phyloP scores from a whole-genome alignment of 148 eudicot species.

The Oxyria digyna region DNA sequence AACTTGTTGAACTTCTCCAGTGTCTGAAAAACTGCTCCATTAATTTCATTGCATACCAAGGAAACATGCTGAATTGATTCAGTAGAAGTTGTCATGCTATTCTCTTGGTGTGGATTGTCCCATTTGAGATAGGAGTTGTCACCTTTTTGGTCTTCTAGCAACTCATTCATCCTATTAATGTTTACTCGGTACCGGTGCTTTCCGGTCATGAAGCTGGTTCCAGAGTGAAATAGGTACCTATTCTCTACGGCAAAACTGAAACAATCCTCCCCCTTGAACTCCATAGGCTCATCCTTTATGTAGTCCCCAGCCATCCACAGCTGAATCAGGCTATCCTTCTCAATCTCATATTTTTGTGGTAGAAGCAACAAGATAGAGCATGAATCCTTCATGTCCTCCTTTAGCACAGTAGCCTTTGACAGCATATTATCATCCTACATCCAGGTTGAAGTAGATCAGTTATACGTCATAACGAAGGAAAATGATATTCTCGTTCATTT shows the following conservation, averaged over 20 bases:
- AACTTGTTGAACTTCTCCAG: neutral
- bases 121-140: neutral
- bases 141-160: neutral
- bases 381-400: neutral
- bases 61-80: neutral
- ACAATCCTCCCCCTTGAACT: neutral
- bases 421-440: too few species aligned
- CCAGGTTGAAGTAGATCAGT: too few species aligned
- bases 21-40: neutral
- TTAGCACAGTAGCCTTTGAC: too few species aligned
- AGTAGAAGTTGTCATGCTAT: neutral
- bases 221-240: neutral
- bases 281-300: neutral
- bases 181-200: neutral
- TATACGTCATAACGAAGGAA: too few species aligned
- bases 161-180: neutral
- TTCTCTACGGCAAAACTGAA: neutral
- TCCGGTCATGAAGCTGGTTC: neutral
- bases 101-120: neutral
- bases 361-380: neutral
- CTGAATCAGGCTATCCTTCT: neutral
- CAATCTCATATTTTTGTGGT: neutral
- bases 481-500: too few species aligned
- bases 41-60: neutral
- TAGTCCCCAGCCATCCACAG: neutral